Evolutionary conservation across 176 grass and related monocot genomes (phyloP).

Genomic region (Oryza rufipogon): DNA sequence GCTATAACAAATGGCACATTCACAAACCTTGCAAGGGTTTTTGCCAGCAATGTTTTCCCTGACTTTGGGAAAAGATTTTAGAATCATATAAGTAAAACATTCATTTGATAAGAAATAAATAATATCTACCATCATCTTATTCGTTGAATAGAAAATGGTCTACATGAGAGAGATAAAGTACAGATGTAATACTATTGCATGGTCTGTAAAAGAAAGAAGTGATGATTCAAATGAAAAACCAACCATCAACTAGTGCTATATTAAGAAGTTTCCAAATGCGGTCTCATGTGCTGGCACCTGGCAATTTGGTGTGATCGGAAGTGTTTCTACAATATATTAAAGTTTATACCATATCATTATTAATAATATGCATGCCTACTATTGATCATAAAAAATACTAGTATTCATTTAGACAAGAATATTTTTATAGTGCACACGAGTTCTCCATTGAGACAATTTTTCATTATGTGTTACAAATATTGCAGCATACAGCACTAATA

Average conservation of each 20-base stretch:
- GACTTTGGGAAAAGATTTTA: conserved; percentile 70
- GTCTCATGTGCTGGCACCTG: neutral
- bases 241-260: neutral
- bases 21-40: conserved; percentile 77
- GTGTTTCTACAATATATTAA: conserved; percentile 3
- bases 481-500: neutral
- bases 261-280: conserved; percentile 1
- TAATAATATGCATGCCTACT: neutral
- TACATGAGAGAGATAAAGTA: neutral
- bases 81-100: conserved; percentile 48
- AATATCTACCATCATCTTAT: conserved; percentile 12
- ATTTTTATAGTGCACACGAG: conserved; percentile 1
- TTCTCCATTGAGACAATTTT: neutral
- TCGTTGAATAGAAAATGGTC: conserved; percentile 30
- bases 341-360: neutral
- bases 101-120: neutral
- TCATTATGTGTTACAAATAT: neutral
- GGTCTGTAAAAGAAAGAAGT: conserved; percentile 18
- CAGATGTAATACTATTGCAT: neutral
- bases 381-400: neutral
- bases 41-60: conserved; percentile 85
- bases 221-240: conserved; percentile 1
- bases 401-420: conserved; percentile 4
- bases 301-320: neutral
- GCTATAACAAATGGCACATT: conserved; percentile 77